These are phyloP conservation scores for Trypanosoma avium DNA, from an alignment of 208 protist genomes.

Conservation along the genomic window DNA sequence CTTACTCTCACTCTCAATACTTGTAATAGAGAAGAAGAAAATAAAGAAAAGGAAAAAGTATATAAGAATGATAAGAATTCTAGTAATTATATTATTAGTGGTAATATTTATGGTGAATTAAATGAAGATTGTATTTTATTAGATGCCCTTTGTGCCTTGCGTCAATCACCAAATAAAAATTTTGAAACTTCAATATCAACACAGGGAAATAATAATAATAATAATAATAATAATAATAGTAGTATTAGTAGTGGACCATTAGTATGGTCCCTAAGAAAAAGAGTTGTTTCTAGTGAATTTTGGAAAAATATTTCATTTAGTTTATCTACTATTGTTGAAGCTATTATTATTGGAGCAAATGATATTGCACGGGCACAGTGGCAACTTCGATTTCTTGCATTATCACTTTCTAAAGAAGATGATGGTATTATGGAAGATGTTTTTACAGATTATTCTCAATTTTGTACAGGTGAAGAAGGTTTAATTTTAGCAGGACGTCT, in stretches of 20 bases:
- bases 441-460: conserved; percentile 20
- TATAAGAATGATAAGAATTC: background rate
- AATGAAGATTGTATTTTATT: conserved; percentile 35
- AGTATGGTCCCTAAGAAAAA: conserved; percentile 27
- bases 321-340: conserved; percentile 20
- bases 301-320: conserved; percentile 8
- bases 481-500: conserved; percentile 33
- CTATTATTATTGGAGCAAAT: conserved; percentile 37
- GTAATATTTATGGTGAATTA: background rate
- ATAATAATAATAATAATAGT: too few relatives aligned
- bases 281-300: conserved; percentile 15
- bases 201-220: background rate
- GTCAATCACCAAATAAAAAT: conserved; percentile 37
- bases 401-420: conserved; percentile 5
- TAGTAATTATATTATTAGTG: background rate
- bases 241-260: background rate
- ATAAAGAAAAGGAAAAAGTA: too few relatives aligned
- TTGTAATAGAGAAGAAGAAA: too few relatives aligned
- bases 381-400: conserved; percentile 15
- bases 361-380: conserved; percentile 35
- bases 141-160: conserved; percentile 64
- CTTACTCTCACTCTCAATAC: too few relatives aligned
- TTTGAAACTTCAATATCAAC: conserved; percentile 18
- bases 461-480: conserved; percentile 28
- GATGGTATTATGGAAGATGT: conserved; percentile 20